A percentile compares a stretch with the other conserved stretches of the same genome.
Evolutionary conservation across 768 basidiomycete genomes (phyloP).

Genomic region (Calocybe gangraenosa): DNA sequence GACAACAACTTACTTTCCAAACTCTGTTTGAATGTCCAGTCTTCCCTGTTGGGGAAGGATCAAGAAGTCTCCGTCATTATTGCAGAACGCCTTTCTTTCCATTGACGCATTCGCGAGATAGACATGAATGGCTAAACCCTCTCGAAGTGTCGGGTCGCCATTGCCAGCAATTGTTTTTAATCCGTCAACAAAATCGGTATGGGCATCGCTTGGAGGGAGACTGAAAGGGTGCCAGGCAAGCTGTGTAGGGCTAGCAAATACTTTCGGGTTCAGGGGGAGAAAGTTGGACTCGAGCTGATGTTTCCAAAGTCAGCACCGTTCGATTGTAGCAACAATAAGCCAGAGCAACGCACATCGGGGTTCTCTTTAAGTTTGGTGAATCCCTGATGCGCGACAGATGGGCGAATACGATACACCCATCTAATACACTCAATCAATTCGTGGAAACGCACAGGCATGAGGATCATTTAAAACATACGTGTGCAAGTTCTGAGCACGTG

Average conservation of each 20-base stretch:
- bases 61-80: conserved; percentile 64
- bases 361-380: conserved; percentile 53
- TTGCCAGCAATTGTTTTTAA: conserved; percentile 62
- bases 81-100: conserved; percentile 56
- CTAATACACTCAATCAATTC: conserved; percentile 21
- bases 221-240: conserved; percentile 64
- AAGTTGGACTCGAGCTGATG: conserved; percentile 59
- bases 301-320: background rate
- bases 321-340: background rate
- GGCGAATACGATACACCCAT: conserved; percentile 65
- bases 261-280: conserved; percentile 53
- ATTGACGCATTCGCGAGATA: conserved; percentile 58
- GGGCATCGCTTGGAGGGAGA: conserved; percentile 35
- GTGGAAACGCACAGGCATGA: too few species aligned
- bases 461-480: conserved; percentile 28
- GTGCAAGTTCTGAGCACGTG: conserved; percentile 48
- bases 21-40: conserved; percentile 66
- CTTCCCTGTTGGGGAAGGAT: conserved; percentile 63
- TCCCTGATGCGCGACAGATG: conserved; percentile 63
- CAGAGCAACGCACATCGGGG: conserved; percentile 41
- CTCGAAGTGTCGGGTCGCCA: conserved; percentile 57
- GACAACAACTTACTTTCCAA: conserved; percentile 42
- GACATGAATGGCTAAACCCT: conserved; percentile 63
- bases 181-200: conserved; percentile 54
- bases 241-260: conserved; percentile 59